Conservation (phyloP, 352 stramenopile genomes). For the Achlya hypogyna region DNA sequence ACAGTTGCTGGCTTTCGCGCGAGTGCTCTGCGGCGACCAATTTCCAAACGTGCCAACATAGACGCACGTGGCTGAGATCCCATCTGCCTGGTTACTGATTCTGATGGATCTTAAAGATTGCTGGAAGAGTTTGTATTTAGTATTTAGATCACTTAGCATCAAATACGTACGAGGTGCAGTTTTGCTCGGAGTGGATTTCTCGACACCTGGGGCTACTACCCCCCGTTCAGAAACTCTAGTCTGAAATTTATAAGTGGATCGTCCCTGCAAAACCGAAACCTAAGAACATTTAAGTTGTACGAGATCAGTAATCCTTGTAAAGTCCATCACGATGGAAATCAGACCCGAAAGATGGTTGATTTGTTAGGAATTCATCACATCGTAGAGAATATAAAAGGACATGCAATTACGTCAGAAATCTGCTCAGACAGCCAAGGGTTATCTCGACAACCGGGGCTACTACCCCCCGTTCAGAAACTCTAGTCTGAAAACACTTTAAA, state of each 20-base stretch:
- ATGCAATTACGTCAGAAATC: constrained; percentile 10
- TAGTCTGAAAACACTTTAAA: constrained; percentile 81
- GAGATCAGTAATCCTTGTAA: constrained; percentile 67
- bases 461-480: constrained; percentile 86
- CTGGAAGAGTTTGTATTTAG: no score
- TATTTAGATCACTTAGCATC: no score
- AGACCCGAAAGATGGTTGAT: constrained; percentile 88
- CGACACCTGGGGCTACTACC: constrained; percentile 20
- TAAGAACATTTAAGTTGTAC: not conserved
- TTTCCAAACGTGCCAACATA: no score
- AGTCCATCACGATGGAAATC: constrained; percentile 81
- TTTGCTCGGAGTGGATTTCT: not conserved
- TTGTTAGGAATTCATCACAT: constrained; percentile 72
- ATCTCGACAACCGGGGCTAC: constrained; percentile 81
- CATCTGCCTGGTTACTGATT: no score
- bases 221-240: constrained; percentile 22
- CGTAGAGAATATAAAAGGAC: constrained; percentile 4
- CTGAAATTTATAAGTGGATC: constrained; percentile 15
- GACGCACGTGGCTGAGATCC: no score
- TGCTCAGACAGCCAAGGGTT: constrained; percentile 24
- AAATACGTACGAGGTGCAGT: no score
- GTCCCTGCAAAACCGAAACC: constrained; percentile 1
- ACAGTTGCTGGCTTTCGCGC: no score
- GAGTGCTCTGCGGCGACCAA: no score
- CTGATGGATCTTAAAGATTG: no score